Evolutionary conservation across 2,329 filamentous ascomycete genomes (phyloP).

Genomic region (Paramyrothecium roridum): DNA sequence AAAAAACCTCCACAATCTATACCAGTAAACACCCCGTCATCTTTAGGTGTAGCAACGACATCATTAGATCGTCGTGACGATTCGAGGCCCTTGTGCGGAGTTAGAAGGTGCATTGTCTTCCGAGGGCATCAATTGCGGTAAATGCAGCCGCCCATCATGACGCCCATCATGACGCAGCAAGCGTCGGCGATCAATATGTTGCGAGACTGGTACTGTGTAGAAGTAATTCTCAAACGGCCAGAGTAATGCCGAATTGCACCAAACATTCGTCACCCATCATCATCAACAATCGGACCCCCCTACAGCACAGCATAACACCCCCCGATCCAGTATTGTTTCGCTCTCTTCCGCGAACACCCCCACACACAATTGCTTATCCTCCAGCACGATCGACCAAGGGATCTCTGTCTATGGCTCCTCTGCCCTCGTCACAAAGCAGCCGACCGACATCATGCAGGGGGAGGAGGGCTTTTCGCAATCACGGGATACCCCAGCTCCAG

Average conservation of each 20-base stretch:
- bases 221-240: background rate
- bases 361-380: too few relatives aligned
- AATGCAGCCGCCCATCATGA: background rate
- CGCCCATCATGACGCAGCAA: background rate
- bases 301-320: too few relatives aligned
- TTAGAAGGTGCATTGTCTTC: background rate
- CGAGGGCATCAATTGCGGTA: background rate
- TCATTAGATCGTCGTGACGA: background rate
- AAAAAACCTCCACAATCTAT: background rate
- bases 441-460: too few relatives aligned
- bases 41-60: background rate
- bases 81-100: background rate
- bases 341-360: too few relatives aligned
- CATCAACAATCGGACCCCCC: background rate
- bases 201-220: background rate
- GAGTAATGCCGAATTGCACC: background rate
- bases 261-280: background rate
- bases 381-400: too few relatives aligned
- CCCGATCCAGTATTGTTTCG: too few relatives aligned
- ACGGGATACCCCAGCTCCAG: background rate
- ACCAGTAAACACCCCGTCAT: background rate
- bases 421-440: too few relatives aligned
- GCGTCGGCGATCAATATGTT: background rate
- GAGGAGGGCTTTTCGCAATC: background rate
- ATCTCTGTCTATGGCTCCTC: too few relatives aligned